Conservation (phyloP, 148 eudicot genomes). For the Gaultheria prostrata region DNA sequence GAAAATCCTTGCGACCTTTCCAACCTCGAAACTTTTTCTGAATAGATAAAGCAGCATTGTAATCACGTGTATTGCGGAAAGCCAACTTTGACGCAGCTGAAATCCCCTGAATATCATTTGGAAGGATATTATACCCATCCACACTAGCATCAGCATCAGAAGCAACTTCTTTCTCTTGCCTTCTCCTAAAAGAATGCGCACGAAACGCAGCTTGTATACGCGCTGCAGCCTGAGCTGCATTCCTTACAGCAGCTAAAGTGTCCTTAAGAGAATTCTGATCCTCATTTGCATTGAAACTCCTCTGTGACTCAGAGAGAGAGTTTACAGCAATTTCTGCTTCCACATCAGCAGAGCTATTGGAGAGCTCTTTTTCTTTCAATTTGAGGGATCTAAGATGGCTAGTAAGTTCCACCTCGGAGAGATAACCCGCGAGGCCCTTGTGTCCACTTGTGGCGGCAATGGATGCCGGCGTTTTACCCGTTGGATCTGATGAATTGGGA, state of each 20-base stretch:
- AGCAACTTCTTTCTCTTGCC: constrained; percentile 53
- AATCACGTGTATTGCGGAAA: constrained; percentile 58
- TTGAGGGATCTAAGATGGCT: constrained; percentile 83
- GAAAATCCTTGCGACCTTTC: constrained; percentile 83
- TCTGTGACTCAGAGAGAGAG: constrained; percentile 43
- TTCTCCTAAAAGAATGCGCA: constrained; percentile 87
- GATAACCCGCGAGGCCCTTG: constrained; percentile 90
- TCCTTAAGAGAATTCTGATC: constrained; percentile 57
- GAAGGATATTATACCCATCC: constrained; percentile 53
- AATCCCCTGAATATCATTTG: constrained; percentile 55
- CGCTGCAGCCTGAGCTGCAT: constrained; percentile 88
- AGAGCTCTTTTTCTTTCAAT: constrained; percentile 62
- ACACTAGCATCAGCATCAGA: constrained; percentile 21
- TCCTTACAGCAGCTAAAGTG: constrained; percentile 72
- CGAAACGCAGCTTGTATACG: constrained; percentile 94
- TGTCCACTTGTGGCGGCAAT: constrained; percentile 71
- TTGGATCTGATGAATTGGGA: constrained; percentile 69
- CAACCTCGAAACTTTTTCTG: constrained; percentile 88
- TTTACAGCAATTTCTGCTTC: constrained; percentile 70
- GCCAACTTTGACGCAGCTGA: constrained; percentile 77
- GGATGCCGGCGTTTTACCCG: constrained; percentile 78
- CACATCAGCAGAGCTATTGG: constrained; percentile 62
- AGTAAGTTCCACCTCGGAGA: constrained; percentile 80
- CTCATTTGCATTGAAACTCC: constrained; percentile 34
- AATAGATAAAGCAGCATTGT: constrained; percentile 83